These are phyloP conservation scores for Lentinula sp. DNA, from an alignment of 768 basidiomycete species.

Conservation along the genomic window DNA sequence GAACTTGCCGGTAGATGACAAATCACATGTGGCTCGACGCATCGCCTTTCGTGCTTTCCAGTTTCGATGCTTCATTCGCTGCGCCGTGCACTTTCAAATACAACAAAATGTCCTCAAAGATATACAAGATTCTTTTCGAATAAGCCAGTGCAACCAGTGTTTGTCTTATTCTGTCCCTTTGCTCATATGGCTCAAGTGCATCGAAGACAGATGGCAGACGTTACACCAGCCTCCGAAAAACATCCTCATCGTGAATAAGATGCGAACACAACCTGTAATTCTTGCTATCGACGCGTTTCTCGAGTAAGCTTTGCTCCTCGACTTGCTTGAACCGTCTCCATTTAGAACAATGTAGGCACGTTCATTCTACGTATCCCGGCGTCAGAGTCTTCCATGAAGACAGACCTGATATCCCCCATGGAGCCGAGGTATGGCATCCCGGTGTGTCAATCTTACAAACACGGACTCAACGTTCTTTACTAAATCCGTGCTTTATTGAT, in stretches of 20 bases:
- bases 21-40: background rate
- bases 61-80: background rate
- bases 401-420: slow-evolving; percentile 56
- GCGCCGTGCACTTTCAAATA: background rate
- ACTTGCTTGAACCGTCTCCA: background rate
- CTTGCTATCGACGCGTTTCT: slow-evolving; percentile 72
- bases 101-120: background rate
- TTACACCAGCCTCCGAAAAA: slow-evolving; percentile 21
- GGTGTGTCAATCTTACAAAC: slow-evolving; percentile 27
- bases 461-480: background rate
- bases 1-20: background rate
- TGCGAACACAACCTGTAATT: slow-evolving; percentile 71
- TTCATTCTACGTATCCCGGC: slow-evolving; percentile 49
- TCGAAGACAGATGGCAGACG: background rate
- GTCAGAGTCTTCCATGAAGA: slow-evolving; percentile 65
- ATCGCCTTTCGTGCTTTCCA: slow-evolving; percentile 12
- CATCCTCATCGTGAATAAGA: slow-evolving; percentile 76
- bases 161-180: background rate
- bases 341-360: slow-evolving; percentile 35
- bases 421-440: slow-evolving; percentile 60
- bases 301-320: slow-evolving; percentile 35
- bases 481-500: slow-evolving; percentile 12
- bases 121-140: background rate
- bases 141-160: background rate
- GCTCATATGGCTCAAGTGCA: background rate